A percentile compares a stretch with the other conserved stretches of the same genome.
These are phyloP conservation scores for Penstemon newberryi DNA, from an alignment of 257 asterid genomes.

Conservation along the genomic window DNA sequence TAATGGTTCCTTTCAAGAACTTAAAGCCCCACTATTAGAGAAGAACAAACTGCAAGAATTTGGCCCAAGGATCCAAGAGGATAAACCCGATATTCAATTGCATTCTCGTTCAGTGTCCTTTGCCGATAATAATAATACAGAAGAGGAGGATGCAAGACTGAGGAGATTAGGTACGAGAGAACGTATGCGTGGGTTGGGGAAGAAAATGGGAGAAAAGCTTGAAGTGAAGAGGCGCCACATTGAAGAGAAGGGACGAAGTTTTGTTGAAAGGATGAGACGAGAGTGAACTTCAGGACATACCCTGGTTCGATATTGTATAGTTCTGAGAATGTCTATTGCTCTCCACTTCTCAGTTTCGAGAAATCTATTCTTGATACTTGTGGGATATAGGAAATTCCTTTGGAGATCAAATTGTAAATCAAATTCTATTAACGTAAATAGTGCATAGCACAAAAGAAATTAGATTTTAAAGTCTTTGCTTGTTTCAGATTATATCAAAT, in stretches of 20 bases:
- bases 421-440: slow-evolving; percentile 15
- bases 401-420: slow-evolving; percentile 14
- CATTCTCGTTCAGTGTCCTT: slow-evolving; percentile 38
- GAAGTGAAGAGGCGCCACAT: slow-evolving; percentile 82
- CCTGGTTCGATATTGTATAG: neutral
- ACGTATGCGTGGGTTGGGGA: slow-evolving; percentile 77
- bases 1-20: slow-evolving; percentile 37
- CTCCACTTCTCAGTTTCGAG: slow-evolving; percentile 9
- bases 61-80: slow-evolving; percentile 33
- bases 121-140: slow-evolving; percentile 34
- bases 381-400: slow-evolving; percentile 21
- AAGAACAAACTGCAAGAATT: slow-evolving; percentile 44
- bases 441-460: slow-evolving; percentile 16
- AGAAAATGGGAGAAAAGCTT: slow-evolving; percentile 87
- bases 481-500: neutral
- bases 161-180: slow-evolving; percentile 63
- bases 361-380: slow-evolving; percentile 24
- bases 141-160: slow-evolving; percentile 50
- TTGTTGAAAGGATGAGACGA: slow-evolving; percentile 76
- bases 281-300: slow-evolving; percentile 4
- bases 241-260: slow-evolving; percentile 75
- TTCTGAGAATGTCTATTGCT: slow-evolving; percentile 13
- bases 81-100: slow-evolving; percentile 26
- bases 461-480: neutral
- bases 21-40: slow-evolving; percentile 44